Percentiles rank a stretch among this genome's conserved stretches.
Conservation (phyloP, 345 rosid species). For the Melaleuca quinquenervia region DNA sequence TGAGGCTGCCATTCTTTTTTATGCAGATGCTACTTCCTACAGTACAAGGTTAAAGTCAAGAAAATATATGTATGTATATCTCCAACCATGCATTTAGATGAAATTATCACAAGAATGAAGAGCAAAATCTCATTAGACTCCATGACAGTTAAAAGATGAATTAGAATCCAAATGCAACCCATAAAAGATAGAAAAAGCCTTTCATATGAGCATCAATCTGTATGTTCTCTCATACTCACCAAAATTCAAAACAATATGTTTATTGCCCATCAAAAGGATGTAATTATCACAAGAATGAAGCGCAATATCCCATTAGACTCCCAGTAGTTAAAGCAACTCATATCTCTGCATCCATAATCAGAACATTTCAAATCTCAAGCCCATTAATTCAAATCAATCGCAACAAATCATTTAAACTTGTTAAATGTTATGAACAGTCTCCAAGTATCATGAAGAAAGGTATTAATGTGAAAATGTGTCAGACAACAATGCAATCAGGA, state of each 20-base stretch:
- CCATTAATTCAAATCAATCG: background rate
- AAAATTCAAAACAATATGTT: background rate
- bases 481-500: too few relatives aligned
- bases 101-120: background rate
- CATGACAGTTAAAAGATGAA: background rate
- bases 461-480: too few relatives aligned
- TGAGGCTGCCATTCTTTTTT: conserved; percentile 21
- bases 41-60: background rate
- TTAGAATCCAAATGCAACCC: background rate
- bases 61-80: background rate
- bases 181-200: background rate
- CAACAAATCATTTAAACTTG: background rate
- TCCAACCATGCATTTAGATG: background rate
- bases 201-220: background rate
- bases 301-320: background rate
- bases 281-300: background rate
- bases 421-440: background rate
- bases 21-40: background rate
- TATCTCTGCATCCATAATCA: background rate
- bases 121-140: background rate
- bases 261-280: background rate
- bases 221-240: background rate
- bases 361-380: background rate
- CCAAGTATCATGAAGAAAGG: background rate
- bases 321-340: background rate